Conservation (phyloP, 2,329 filamentous ascomycete genomes). For the Cladosporium sp. region DNA sequence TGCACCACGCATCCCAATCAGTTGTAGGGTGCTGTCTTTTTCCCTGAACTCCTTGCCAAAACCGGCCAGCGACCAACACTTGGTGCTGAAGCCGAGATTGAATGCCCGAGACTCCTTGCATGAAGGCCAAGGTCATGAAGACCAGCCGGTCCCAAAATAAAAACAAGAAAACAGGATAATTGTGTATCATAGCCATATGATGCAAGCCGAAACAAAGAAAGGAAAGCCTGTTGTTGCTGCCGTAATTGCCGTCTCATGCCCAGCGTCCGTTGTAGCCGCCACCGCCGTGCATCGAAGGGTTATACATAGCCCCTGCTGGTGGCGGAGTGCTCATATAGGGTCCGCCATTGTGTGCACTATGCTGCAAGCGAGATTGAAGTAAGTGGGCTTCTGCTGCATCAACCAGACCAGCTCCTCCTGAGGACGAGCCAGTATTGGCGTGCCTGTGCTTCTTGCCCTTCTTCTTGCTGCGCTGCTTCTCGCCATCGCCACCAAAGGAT, state of each 20-base stretch:
- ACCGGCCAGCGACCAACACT: slow-evolving; percentile 26
- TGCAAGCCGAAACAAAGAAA: neutral
- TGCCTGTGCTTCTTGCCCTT: slow-evolving; percentile 99
- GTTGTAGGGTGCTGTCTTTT: slow-evolving; percentile 2
- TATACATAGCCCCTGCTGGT: slow-evolving; percentile 22
- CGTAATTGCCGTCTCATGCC: neutral
- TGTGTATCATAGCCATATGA: slow-evolving; percentile 18
- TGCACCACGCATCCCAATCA: slow-evolving; percentile 1
- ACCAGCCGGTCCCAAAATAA: slow-evolving; percentile 19
- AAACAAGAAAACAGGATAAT: slow-evolving; percentile 16
- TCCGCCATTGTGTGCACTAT: slow-evolving; percentile 16
- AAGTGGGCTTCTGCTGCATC: slow-evolving; percentile 90
- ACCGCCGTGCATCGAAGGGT: slow-evolving; percentile 29
- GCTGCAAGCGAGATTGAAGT: slow-evolving; percentile 21
- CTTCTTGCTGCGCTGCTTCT: slow-evolving; percentile 77
- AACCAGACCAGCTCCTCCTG: slow-evolving; percentile 92
- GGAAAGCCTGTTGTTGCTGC: slow-evolving; percentile 8
- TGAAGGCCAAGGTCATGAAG: slow-evolving; percentile 13
- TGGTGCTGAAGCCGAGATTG: slow-evolving; percentile 22
- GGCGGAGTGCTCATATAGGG: slow-evolving; percentile 7
- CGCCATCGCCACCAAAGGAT: slow-evolving; percentile 25
- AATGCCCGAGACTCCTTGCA: slow-evolving; percentile 26
- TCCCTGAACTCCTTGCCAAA: slow-evolving; percentile 18
- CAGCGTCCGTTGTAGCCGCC: slow-evolving; percentile 18
- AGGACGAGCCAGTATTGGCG: slow-evolving; percentile 99